phyloP scores from a whole-genome alignment of 2,329 filamentous ascomycete genomes.

The Polychaeton citri region DNA sequence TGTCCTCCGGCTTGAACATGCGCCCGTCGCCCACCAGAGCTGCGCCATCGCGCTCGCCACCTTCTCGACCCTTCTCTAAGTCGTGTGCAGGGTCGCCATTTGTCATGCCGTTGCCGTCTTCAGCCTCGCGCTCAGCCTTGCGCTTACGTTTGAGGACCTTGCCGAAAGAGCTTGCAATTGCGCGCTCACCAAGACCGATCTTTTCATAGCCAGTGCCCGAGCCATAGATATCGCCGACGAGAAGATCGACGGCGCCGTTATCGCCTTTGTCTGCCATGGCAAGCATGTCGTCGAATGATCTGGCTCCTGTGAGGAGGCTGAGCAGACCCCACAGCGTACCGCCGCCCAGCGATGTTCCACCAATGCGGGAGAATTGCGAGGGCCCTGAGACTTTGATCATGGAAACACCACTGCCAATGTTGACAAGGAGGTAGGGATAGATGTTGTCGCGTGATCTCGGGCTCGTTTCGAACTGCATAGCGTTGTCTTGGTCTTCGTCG shows the following conservation, averaged over 20 bases:
- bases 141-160: conserved; percentile 92
- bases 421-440: conserved; percentile 94
- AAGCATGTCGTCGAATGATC: conserved; percentile 96
- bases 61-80: conserved; percentile 17
- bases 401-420: conserved; percentile 92
- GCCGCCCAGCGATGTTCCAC: conserved; percentile 85
- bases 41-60: conserved; percentile 6
- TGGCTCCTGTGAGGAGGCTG: conserved; percentile 80
- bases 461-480: conserved; percentile 68
- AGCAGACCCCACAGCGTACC: conserved; percentile 96
- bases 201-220: conserved; percentile 93
- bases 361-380: conserved; percentile 74
- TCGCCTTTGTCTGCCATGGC: conserved; percentile 81
- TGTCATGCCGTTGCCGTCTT: conserved; percentile 51
- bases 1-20: conserved; percentile 67
- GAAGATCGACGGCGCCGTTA: conserved; percentile 86
- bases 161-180: conserved; percentile 91
- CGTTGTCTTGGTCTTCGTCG: conserved; percentile 51
- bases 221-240: conserved; percentile 96
- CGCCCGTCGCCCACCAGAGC: conserved; percentile 25
- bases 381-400: conserved; percentile 96
- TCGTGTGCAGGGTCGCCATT: conserved; percentile 35
- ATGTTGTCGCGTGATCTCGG: conserved; percentile 67
- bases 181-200: conserved; percentile 88
- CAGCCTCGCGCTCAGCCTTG: conserved; percentile 64